These are phyloP conservation scores for Pseudogymnoascus sp. DNA, from an alignment of 2,329 filamentous ascomycete genomes.

Conservation along the genomic window DNA sequence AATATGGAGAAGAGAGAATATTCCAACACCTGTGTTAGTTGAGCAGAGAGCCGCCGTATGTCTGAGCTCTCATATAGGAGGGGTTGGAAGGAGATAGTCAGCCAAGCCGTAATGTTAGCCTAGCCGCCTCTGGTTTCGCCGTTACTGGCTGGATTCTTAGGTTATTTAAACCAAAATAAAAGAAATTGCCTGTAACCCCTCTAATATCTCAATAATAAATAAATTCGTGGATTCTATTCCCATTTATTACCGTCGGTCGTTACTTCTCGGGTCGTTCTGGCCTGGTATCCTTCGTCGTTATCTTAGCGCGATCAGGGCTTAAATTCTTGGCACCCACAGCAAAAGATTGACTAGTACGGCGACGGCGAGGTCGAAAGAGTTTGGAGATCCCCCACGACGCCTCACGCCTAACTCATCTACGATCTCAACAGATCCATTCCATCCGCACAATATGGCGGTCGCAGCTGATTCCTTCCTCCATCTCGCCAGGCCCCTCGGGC, in stretches of 20 bases:
- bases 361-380: slow-evolving; percentile 18
- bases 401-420: slow-evolving; percentile 14
- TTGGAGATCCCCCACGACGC: slow-evolving; percentile 12
- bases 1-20: not conserved
- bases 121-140: not conserved
- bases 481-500: slow-evolving; percentile 84
- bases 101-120: not conserved
- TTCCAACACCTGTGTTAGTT: not conserved
- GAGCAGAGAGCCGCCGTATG: not conserved
- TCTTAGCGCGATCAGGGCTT: slow-evolving; percentile 39
- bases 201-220: not conserved
- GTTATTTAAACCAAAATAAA: not conserved
- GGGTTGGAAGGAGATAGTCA: not conserved
- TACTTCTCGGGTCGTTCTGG: slow-evolving; percentile 7
- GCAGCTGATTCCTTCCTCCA: slow-evolving; percentile 80
- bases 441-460: slow-evolving; percentile 65
- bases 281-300: slow-evolving; percentile 30
- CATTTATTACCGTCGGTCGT: not conserved
- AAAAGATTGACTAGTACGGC: slow-evolving; percentile 21
- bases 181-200: not conserved
- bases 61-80: not conserved
- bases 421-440: slow-evolving; percentile 6
- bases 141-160: slow-evolving; percentile 6
- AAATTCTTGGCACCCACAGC: slow-evolving; percentile 22
- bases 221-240: not conserved